Evolutionary conservation across 352 stramenopile species (phyloP).

Genomic region (Aphanomyces invadans): DNA sequence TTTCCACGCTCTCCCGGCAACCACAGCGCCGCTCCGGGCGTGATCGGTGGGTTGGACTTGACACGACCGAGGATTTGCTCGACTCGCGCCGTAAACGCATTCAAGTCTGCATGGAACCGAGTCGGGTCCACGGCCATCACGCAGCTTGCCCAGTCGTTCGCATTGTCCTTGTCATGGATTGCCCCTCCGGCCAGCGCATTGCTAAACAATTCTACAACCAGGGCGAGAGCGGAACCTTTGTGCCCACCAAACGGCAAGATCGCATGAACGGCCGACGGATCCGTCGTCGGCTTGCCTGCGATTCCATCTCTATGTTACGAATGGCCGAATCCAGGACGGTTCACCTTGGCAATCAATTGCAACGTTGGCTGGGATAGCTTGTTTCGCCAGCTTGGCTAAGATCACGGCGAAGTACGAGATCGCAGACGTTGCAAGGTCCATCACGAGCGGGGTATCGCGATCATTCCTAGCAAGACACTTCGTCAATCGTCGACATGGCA

Average conservation of each 20-base stretch:
- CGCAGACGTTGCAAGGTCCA: conserved; percentile 16
- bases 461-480: not conserved
- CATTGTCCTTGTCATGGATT: conserved; percentile 18
- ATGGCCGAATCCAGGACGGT: no score
- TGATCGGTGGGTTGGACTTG: conserved; percentile 5
- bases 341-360: conserved; percentile 6
- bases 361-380: conserved; percentile 1
- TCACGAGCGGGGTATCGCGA: conserved; percentile 1
- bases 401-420: conserved; percentile 19
- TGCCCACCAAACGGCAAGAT: conserved; percentile 19
- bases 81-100: conserved; percentile 1
- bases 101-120: not conserved
- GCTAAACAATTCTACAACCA: conserved; percentile 11
- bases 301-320: no score
- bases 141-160: conserved; percentile 17
- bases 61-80: conserved; percentile 18
- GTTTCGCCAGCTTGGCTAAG: conserved; percentile 19
- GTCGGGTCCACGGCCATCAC: conserved; percentile 8
- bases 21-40: not conserved
- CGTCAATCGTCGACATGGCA: no score
- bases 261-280: conserved; percentile 2
- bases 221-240: conserved; percentile 13
- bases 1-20: conserved; percentile 17
- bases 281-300: conserved; percentile 7
- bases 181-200: conserved; percentile 5